Percentiles rank a stretch among this genome's conserved stretches.
phyloP scores from a whole-genome alignment of 805 yeast genomes.

The Lachancea cidri region DNA sequence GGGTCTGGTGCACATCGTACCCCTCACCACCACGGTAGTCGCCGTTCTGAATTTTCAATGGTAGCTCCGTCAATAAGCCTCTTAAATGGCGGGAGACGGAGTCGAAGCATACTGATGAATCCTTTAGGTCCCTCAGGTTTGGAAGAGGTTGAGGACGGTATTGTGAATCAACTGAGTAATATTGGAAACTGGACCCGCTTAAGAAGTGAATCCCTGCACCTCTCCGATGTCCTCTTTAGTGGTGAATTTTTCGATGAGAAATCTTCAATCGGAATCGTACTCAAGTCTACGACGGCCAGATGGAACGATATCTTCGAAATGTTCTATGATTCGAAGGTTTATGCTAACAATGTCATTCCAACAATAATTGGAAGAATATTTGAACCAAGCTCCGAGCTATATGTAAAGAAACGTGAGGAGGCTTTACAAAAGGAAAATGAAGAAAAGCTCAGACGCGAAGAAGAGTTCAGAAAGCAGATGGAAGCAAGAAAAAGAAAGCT shows the following conservation, averaged over 20 bases:
- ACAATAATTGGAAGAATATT: conserved; percentile 44
- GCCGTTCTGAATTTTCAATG: conserved; percentile 20
- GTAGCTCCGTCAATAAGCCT: conserved; percentile 28
- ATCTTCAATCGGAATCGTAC: conserved; percentile 27
- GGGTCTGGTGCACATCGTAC: conserved; percentile 7
- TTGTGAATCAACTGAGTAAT: conserved; percentile 23
- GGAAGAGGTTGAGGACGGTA: conserved; percentile 31
- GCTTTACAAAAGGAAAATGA: conserved; percentile 28
- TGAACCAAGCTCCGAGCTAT: conserved; percentile 42
- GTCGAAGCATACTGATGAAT: conserved; percentile 28
- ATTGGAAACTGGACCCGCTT: conserved; percentile 24
- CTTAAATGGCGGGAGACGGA: conserved; percentile 24
- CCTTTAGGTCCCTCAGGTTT: conserved; percentile 32
- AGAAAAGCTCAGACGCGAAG: conserved; percentile 29
- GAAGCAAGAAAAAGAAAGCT: conserved; percentile 22
- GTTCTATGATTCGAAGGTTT: conserved; percentile 42
- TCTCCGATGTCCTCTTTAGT: conserved; percentile 28
- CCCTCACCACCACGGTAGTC: conserved; percentile 18
- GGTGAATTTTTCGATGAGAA: conserved; percentile 31
- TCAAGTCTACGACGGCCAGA: conserved; percentile 53
- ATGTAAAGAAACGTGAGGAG: conserved; percentile 21
- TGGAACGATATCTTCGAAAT: conserved; percentile 58
- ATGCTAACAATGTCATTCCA: conserved; percentile 36
- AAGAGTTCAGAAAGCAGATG: conserved; percentile 28
- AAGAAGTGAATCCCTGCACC: conserved; percentile 23